Evolutionary conservation across 495 filamentous ascomycete species (phyloP), one percentile per base, ranked within the genome.

Genomic region (Penicillium turbatum): DNA sequence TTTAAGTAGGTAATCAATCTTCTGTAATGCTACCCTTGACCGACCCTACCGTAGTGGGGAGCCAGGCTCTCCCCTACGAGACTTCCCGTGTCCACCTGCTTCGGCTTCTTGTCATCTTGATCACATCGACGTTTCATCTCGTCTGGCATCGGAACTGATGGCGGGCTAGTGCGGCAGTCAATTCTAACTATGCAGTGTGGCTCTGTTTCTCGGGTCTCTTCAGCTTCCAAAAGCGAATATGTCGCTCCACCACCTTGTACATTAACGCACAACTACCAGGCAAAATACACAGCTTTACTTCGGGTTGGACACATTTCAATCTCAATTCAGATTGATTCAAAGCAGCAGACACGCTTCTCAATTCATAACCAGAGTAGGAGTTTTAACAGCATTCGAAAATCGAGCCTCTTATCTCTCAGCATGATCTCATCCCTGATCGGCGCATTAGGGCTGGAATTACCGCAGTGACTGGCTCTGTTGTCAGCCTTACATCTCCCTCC

Each of bases 191-290:
- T 24, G 21, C 21, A 24, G 21, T 24, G 21, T 24, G 21, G 21
- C 21, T 4, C 21, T 24, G 2, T 24, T 4, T 24, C 21, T 24
- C 21, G 21, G 21, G 21, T 24, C 21, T 24, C 21, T 24, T 24
- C 21, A 24, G 21, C 21, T 24, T 24, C 4, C 4, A 24, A 4
- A 24, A 24, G 21, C 2, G 21, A 24, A 2, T 24, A 24, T 24
- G 21, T 24, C 21, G 21, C 21, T 24, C 21, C 21, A 24, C 21
- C 21, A 24, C 21, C 63, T 67, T 73, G 68, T 73, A 73, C 60
- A 73, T 71, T 73, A 73, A 63, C 62, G 60, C 63, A 61, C 64
- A 55, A 60, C 62, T 69, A 61, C 59, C 69, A 67, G 63, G 67
- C 64, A 64, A 70, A 73, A 73, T 70, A 63, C 61, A 60, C 66